Evolutionary conservation across 129 eudicot genomes (phyloP), one percentile per base, ranked within the genome.

Genomic region (Sambucus nigra): DNA sequence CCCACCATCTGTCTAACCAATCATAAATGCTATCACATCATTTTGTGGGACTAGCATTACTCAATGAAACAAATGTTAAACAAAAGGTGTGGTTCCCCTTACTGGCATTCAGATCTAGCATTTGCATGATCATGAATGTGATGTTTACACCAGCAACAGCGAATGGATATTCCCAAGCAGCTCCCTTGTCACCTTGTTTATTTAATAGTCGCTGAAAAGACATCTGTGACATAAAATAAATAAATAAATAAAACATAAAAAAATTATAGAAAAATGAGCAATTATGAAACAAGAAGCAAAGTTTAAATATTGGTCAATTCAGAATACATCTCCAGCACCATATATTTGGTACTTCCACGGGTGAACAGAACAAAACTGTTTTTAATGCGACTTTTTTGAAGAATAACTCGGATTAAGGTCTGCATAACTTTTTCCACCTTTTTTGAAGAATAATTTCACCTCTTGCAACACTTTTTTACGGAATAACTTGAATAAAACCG

Each of bases 141-240:
- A 89, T 81, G 66, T 89, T 88, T 44, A 88, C 84, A 73, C 97
- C 95, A 55, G 97, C 97, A 57, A 78, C 97, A 69, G 93, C 97
- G 71, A 89, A 89, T 40, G 97, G 97, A 67, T 84, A 89, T 68
- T 89, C 95, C 95, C 95, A 89, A 11, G 73, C 73, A 50, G 92
- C 73, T 55, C 88, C 60, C 47, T 72, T 70, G 50, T 88, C 76
- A 22, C 79, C 82, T 74, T 84, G 93, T 65, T 84, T 89, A 27
- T 63, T 76, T 54, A 89, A 67, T 25, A 89, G 69, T 31, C 58
- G 61, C 63, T 89, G 93, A 39, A 78, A 89, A 13, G 93, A 78
- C 65, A 64, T 76, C 97, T 89, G 86, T 28, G 12, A 18, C 44
- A 42, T 19, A 17, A 49, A 12, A 42, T 12, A 60, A 22, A 18